Conservation (phyloP, 2,329 filamentous ascomycete genomes). For the Aspergillus chevalieri region DNA sequence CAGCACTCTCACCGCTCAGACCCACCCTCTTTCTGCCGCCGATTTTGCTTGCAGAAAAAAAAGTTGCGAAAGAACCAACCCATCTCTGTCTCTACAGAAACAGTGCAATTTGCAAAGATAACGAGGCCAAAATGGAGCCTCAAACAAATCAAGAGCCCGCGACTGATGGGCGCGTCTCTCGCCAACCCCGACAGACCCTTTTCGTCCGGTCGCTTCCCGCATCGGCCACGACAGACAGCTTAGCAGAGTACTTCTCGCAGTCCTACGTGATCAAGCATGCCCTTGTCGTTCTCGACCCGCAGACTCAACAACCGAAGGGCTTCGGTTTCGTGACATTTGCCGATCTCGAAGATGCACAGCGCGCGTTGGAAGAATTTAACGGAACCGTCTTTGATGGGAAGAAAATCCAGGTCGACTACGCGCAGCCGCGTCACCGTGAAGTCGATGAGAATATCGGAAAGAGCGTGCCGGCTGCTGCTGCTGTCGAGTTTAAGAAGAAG, state of each 20-base stretch:
- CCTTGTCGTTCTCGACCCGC: conserved; percentile 78
- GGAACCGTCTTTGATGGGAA: conserved; percentile 71
- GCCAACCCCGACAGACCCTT: conserved; percentile 57
- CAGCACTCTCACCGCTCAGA: conserved; percentile 17
- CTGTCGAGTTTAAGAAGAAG: conserved; percentile 34
- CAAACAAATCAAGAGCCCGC: conserved; percentile 14
- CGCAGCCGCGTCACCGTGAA: conserved; percentile 74
- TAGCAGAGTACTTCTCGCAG: conserved; percentile 88
- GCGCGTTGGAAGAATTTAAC: conserved; percentile 75
- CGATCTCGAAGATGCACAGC: conserved; percentile 80
- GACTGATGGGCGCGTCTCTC: conserved; percentile 15
- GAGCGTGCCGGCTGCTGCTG: conserved; percentile 32
- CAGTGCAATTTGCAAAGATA: conserved; percentile 6
- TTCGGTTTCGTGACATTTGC: conserved; percentile 97
- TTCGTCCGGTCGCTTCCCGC: conserved; percentile 85
- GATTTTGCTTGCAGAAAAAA: conserved; percentile 24
- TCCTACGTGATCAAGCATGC: conserved; percentile 94
- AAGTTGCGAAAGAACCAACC: neutral
- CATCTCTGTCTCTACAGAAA: conserved; percentile 8
- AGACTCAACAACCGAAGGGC: conserved; percentile 80
- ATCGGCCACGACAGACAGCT: conserved; percentile 68
- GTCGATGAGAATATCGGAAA: conserved; percentile 46
- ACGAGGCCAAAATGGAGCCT: conserved; percentile 14
- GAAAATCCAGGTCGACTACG: conserved; percentile 79
- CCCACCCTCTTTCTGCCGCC: conserved; percentile 28